Percentiles rank a stretch among this genome's conserved stretches.
Conservation (phyloP, 192 early-diverging fungal genomes). For the Umbelopsis vinacea region DNA sequence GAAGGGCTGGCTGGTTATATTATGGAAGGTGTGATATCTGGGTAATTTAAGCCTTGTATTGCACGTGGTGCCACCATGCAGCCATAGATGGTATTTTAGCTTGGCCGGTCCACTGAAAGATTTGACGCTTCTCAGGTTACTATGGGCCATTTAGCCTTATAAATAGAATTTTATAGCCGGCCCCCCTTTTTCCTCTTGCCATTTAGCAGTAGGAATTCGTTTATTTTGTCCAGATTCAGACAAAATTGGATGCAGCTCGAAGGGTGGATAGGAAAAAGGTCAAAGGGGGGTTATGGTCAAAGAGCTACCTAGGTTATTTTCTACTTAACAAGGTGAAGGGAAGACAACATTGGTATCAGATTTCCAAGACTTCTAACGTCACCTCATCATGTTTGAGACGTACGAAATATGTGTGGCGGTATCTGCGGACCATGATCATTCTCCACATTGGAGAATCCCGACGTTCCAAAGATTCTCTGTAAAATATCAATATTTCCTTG, state of each 20-base stretch:
- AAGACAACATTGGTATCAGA: background rate
- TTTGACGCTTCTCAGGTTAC: background rate
- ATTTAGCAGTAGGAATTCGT: too few relatives aligned
- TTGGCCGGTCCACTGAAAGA: background rate
- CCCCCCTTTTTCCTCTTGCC: background rate
- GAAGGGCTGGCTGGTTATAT: too few relatives aligned
- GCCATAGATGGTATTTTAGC: too few relatives aligned
- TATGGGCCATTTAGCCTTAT: background rate
- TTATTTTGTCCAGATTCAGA: slow-evolving; percentile 21
- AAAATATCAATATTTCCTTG: slow-evolving; percentile 16
- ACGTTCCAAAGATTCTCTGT: slow-evolving; percentile 22
- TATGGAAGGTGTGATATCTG: too few relatives aligned
- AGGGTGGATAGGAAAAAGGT: background rate
- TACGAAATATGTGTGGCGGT: background rate
- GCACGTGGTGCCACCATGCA: slow-evolving; percentile 1
- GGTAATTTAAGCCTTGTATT: background rate
- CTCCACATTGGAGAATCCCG: slow-evolving; percentile 21
- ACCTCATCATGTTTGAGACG: background rate
- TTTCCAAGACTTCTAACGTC: slow-evolving; percentile 20
- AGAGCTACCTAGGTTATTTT: too few relatives aligned
- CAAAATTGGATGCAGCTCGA: background rate
- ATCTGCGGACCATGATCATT: slow-evolving; percentile 11
- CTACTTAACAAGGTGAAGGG: background rate
- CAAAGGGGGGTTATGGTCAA: too few relatives aligned
- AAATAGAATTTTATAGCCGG: background rate